Base-by-base conservation (phyloP, 1,139 yeast species). In the Zygosaccharomyces sapae region DNA sequence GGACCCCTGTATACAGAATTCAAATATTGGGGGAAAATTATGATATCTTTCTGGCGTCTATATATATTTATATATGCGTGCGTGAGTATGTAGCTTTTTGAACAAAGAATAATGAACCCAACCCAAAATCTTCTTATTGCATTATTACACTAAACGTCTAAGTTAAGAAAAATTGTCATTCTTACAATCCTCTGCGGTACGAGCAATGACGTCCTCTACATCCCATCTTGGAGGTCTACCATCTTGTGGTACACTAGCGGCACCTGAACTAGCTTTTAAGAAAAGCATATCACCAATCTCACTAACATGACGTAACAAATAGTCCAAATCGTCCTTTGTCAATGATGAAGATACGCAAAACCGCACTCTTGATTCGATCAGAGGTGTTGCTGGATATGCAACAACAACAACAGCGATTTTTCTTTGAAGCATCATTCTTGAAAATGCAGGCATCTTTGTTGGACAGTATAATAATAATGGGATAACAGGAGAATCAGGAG, bases 361-460 rank as follows among this genome's bases (percentile, higher is more conserved):
- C 67, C 99, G 80, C 22, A 88, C 90, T 70, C 98, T 81, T 8
- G 96, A 87, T 45, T 90, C 80, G 33, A 87, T 83, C 55, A 92
- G 75, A 27, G 97, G 96, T 1, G 98, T 90, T 0, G 98, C 98
- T 8, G 99, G 99, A 65, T 92, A 92, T 25, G 97, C 96, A 41
- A 90, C 97, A 58, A 92, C 83, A 39, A 94, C 99, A 45, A 92
- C 92, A 4, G 98, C 98, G 52, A 92, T 83, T 48, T 86, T 86
- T 68, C 80, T 73, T 49, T 78, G 81, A 57, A 86, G 78, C 75
- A 92, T 77, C 76, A 80, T 77, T 66, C 96, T 79, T 38, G 96
- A 85, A 53, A 89, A 79, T 0, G 92, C 90, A 12, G 96, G 94
- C 96, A 92, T 88, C 67, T 89, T 90, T 29, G 94, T 82, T 30